These are phyloP conservation scores for Cyberlindnera samutprakarnensis DNA, from an alignment of 805 yeast genomes.

Conservation along the genomic window DNA sequence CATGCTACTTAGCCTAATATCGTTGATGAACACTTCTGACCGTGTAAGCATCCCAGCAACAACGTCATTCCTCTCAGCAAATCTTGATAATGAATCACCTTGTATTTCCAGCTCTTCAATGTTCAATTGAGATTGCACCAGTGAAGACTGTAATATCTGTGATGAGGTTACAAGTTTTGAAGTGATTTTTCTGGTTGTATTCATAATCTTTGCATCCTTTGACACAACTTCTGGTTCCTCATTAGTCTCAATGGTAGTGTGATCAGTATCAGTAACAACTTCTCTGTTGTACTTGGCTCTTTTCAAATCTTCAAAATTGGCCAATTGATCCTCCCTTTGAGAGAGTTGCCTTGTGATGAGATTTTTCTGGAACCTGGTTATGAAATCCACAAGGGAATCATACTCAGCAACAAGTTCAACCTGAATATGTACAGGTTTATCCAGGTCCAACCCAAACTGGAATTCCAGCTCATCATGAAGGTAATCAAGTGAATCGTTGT, in stretches of 20 bases:
- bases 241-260: background rate
- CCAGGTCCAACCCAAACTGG: slow-evolving; percentile 10
- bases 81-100: slow-evolving; percentile 11
- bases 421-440: background rate
- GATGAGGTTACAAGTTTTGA: slow-evolving; percentile 17
- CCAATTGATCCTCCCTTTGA: slow-evolving; percentile 3
- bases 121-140: slow-evolving; percentile 20
- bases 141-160: slow-evolving; percentile 18
- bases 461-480: slow-evolving; percentile 13
- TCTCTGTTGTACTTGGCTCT: slow-evolving; percentile 1
- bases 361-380: slow-evolving; percentile 8
- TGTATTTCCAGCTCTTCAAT: slow-evolving; percentile 20
- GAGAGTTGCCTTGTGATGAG: slow-evolving; percentile 15
- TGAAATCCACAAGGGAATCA: slow-evolving; percentile 12
- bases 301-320: slow-evolving; percentile 4
- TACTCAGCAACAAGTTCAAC: slow-evolving; percentile 1
- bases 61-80: slow-evolving; percentile 15
- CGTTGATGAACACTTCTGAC: slow-evolving; percentile 19
- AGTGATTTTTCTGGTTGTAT: slow-evolving; percentile 21
- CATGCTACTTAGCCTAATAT: slow-evolving; percentile 18
- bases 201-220: slow-evolving; percentile 16
- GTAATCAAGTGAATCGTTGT: slow-evolving; percentile 9
- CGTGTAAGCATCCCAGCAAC: slow-evolving; percentile 15
- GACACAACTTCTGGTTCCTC: background rate
- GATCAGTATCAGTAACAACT: background rate